Evolutionary conservation across 306 rosid species (phyloP).

Genomic region (Nissolia schottii): DNA sequence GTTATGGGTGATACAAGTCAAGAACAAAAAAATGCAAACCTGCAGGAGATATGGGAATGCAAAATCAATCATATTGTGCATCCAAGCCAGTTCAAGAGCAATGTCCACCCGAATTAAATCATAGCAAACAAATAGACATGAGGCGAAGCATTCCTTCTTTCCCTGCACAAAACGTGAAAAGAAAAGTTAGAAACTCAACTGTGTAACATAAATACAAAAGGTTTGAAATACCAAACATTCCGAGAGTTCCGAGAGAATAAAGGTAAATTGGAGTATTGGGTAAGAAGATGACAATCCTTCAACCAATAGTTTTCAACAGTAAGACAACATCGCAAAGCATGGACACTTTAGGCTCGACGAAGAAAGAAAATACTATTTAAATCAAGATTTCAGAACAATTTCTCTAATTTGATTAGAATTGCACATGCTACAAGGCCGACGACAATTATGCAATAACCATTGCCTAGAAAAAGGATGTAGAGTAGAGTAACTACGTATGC

Average conservation of each 20-base stretch:
- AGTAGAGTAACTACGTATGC: neutral
- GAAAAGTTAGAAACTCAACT: constrained; percentile 12
- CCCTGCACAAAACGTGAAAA: constrained; percentile 57
- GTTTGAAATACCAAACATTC: neutral
- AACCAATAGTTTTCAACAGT: neutral
- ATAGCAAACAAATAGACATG: constrained; percentile 96
- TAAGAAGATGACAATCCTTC: constrained; percentile 2
- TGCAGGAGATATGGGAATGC: constrained; percentile 96
- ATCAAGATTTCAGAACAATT: neutral
- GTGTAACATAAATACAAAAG: neutral
- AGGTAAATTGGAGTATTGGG: neutral
- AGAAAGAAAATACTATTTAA: neutral
- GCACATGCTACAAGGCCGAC: constrained; percentile 1
- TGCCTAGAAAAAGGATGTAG: neutral
- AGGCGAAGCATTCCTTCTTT: constrained; percentile 99
- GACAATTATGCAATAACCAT: constrained; percentile 3
- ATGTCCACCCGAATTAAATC: constrained; percentile 81
- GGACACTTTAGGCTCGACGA: neutral
- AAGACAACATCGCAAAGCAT: neutral
- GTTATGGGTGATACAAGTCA: constrained; percentile 1
- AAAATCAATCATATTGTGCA: constrained; percentile 93
- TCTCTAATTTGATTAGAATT: constrained; percentile 4
- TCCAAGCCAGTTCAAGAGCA: constrained; percentile 94
- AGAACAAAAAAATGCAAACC: constrained; percentile 41
- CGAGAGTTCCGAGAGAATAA: neutral